phyloP scores from a whole-genome alignment of 257 asterid genomes.

The Echites panduratus region DNA sequence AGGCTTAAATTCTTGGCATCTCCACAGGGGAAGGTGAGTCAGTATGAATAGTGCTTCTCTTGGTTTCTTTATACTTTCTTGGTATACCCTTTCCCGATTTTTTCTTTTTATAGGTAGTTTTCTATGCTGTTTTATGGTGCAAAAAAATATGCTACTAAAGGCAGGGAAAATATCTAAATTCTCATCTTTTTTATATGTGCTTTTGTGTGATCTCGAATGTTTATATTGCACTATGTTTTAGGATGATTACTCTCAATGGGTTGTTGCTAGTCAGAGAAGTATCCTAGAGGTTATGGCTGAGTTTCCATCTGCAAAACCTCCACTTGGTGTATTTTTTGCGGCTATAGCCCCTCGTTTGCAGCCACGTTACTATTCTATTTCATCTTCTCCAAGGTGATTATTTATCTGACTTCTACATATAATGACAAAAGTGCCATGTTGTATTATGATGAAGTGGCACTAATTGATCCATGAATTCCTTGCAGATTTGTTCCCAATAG shows the following conservation, averaged over 20 bases:
- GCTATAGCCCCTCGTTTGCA: slow-evolving; percentile 70
- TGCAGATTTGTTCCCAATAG: slow-evolving; percentile 55
- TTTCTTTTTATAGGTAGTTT: neutral
- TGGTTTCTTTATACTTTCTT: neutral
- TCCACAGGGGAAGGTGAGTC: slow-evolving; percentile 69
- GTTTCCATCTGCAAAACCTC: slow-evolving; percentile 76
- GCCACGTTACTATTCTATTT: slow-evolving; percentile 76
- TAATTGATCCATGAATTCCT: slow-evolving; percentile 19
- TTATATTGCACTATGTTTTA: slow-evolving; percentile 17
- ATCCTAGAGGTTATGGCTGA: slow-evolving; percentile 78
- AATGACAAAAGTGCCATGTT: slow-evolving; percentile 3
- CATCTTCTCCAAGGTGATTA: slow-evolving; percentile 66
- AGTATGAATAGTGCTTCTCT: neutral
- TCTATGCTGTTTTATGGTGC: neutral
- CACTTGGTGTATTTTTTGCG: slow-evolving; percentile 82
- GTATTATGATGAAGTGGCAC: slow-evolving; percentile 1
- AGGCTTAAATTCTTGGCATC: slow-evolving; percentile 61
- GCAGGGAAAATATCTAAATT: neutral
- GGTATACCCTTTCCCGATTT: neutral
- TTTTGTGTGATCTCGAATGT: neutral
- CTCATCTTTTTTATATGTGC: neutral
- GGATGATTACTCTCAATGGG: slow-evolving; percentile 72
- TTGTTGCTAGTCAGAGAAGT: slow-evolving; percentile 69
- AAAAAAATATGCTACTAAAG: neutral
- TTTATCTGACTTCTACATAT: slow-evolving; percentile 12